These are phyloP conservation scores for Eucalyptus shirleyi DNA, from an alignment of 345 rosid species.

Conservation along the genomic window DNA sequence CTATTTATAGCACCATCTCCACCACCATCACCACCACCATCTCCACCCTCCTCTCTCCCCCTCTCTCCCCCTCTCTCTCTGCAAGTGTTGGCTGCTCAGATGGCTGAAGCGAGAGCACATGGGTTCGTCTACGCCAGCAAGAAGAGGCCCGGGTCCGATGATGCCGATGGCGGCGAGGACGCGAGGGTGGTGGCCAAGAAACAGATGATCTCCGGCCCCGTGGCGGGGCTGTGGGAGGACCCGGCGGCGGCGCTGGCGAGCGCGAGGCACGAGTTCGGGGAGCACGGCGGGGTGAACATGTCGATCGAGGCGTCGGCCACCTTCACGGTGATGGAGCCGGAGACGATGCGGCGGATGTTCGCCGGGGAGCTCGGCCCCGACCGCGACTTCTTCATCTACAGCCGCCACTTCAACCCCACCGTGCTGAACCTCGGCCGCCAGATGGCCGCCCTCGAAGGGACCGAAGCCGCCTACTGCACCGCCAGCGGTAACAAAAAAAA, in stretches of 20 bases:
- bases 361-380: conserved; percentile 94
- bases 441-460: conserved; percentile 98
- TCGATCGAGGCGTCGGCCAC: conserved; percentile 99
- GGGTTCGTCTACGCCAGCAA: conserved; percentile 24
- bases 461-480: conserved; percentile 97
- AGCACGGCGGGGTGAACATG: conserved; percentile 98
- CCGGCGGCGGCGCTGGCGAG: conserved; percentile 76
- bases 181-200: conserved; percentile 27
- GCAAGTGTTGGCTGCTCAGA: not conserved
- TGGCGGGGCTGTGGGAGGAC: conserved; percentile 22
- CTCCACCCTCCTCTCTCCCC: not conserved
- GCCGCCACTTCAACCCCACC: conserved; percentile 98
- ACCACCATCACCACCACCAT: not conserved
- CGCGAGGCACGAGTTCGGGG: conserved; percentile 87
- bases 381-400: conserved; percentile 86
- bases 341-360: conserved; percentile 88
- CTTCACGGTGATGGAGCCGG: conserved; percentile 98
- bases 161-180: conserved; percentile 13
- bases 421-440: conserved; percentile 85
- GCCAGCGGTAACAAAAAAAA: conserved; percentile 52
- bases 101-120: conserved; percentile 25
- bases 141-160: conserved; percentile 44
- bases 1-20: not conserved
- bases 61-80: not conserved
- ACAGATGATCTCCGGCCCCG: conserved; percentile 8